Evolutionary conservation across 2,329 filamentous ascomycete genomes (phyloP), one percentile per base, ranked within the genome.

Genomic region (Fusarium multiceps): DNA sequence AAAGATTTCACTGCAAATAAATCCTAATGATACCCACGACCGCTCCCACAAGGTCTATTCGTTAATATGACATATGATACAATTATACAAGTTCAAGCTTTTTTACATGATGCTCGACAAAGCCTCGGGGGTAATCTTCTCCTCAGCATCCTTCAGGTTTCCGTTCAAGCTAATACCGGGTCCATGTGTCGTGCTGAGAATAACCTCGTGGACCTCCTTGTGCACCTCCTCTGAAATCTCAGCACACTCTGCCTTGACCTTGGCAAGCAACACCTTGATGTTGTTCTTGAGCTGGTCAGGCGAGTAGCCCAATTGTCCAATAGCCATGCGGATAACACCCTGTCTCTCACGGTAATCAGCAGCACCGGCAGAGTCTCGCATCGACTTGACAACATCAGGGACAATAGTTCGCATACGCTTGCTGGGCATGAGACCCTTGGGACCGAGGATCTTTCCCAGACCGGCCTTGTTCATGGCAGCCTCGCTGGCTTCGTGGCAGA

Each of bases 351-450:
- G 89, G 82, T 97, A 99, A 73, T 94, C 90, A 55, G 90, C 92
- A 56, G 90, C 93, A 66, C 95, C 94, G 16, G 93, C 89, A 81
- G 97, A 89, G 72, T 95, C 93, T 75, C 88, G 88, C 75, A 99
- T 92, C 34, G 90, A 87, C n/a, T 85, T 80, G 56, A 87, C 87
- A 18, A 97, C 87, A 78, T 97, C 92, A 76, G 88, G 91, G 25
- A 97, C 93, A 59, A 99, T 92, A 1, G 96, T 98, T 70, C 93
- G 94, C 67, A 89, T 89, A 85, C 97, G 97, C 64, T 87, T 83
- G 78, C 89, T 97, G 8, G 96, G 96, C 96, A 99, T 98, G 76
- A 99, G 81, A 4, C 94, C 94, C 80, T 89, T 90, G 47, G 97
- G 96, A 76, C 96, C 96, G 21, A 99, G 85, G 45, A 97, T 87